Percentiles rank a stretch among this genome's conserved stretches.
phyloP scores from a whole-genome alignment of 495 filamentous ascomycete genomes.

The Alectoria sarmentosa region DNA sequence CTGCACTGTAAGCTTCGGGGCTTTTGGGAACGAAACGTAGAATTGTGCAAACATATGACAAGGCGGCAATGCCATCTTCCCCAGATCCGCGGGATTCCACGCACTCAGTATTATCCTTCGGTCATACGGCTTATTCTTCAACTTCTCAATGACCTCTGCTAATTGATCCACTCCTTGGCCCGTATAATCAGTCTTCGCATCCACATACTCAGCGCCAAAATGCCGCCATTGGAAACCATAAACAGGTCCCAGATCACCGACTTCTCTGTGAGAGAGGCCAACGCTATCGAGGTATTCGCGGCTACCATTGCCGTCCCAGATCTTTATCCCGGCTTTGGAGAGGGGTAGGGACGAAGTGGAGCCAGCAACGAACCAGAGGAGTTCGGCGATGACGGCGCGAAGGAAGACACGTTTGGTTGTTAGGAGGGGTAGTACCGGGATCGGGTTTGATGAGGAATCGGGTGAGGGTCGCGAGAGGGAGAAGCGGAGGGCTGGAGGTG shows the following conservation, averaged over 20 bases:
- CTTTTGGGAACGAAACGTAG: constrained; percentile 74
- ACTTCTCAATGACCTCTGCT: constrained; percentile 73
- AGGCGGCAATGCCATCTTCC: constrained; percentile 88
- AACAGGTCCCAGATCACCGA: constrained; percentile 88
- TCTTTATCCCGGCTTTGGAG: constrained; percentile 73
- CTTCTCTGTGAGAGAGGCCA: constrained; percentile 69
- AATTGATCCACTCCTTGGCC: constrained; percentile 91
- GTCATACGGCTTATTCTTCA: constrained; percentile 77
- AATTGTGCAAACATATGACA: constrained; percentile 99
- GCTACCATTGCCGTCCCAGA: constrained; percentile 96
- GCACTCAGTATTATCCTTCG: constrained; percentile 81
- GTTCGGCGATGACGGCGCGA: constrained; percentile 83
- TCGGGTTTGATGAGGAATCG: constrained; percentile 28
- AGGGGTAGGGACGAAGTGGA: constrained; percentile 70
- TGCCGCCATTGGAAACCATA: constrained; percentile 99
- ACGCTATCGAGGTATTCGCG: constrained; percentile 81
- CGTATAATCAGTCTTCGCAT: constrained; percentile 72
- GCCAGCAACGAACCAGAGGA: constrained; percentile 93
- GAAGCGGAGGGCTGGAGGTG: constrained; percentile 79
- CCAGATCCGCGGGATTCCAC: constrained; percentile 86
- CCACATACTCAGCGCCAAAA: constrained; percentile 84
- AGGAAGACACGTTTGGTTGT: constrained; percentile 96
- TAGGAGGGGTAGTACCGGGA: constrained; percentile 75
- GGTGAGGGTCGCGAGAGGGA: constrained; percentile 53
- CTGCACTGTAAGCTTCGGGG: constrained; percentile 17